A percentile compares a stretch with the other conserved stretches of the same genome.
Conservation (phyloP, 2,329 filamentous ascomycete species). For the Verruconis gallopava region DNA sequence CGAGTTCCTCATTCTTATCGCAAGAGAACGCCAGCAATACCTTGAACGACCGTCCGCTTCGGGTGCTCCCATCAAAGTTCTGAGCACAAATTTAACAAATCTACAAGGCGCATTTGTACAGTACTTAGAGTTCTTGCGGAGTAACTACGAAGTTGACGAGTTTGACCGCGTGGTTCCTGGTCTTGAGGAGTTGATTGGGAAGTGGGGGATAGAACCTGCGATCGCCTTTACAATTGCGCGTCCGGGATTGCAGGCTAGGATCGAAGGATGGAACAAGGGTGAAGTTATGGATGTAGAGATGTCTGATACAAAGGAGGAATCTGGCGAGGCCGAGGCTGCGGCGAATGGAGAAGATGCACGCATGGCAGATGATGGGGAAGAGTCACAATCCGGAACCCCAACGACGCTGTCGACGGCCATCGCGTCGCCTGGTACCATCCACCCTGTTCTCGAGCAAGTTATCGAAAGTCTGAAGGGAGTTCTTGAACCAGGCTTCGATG, state of each 20-base stretch:
- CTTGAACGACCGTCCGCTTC: slow-evolving; percentile 60
- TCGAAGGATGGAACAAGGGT: slow-evolving; percentile 11
- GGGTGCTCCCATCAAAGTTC: slow-evolving; percentile 72
- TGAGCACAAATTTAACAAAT: slow-evolving; percentile 82
- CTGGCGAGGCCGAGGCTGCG: not conserved
- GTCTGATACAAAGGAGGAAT: slow-evolving; percentile 20
- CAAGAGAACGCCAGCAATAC: slow-evolving; percentile 80
- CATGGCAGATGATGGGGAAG: slow-evolving; percentile 10
- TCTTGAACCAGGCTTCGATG: slow-evolving; percentile 51
- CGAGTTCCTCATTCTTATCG: slow-evolving; percentile 76
- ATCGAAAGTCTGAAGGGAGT: slow-evolving; percentile 53
- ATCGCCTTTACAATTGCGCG: slow-evolving; percentile 78
- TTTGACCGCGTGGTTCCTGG: slow-evolving; percentile 71
- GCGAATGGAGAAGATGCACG: slow-evolving; percentile 13
- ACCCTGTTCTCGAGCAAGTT: slow-evolving; percentile 61
- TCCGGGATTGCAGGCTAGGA: slow-evolving; percentile 52
- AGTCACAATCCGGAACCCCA: slow-evolving; percentile 2
- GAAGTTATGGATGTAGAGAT: slow-evolving; percentile 45
- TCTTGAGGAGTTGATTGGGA: slow-evolving; percentile 57
- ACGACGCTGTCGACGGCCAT: not conserved
- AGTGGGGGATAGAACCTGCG: slow-evolving; percentile 67
- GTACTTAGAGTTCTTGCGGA: slow-evolving; percentile 78
- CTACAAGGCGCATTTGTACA: slow-evolving; percentile 75
- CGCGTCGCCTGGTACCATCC: slow-evolving; percentile 34
- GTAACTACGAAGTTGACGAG: slow-evolving; percentile 59